Evolutionary conservation across 192 early-diverging fungal species (phyloP), one percentile per base, ranked within the genome.

Genomic region (Backusella parvicylindrica): DNA sequence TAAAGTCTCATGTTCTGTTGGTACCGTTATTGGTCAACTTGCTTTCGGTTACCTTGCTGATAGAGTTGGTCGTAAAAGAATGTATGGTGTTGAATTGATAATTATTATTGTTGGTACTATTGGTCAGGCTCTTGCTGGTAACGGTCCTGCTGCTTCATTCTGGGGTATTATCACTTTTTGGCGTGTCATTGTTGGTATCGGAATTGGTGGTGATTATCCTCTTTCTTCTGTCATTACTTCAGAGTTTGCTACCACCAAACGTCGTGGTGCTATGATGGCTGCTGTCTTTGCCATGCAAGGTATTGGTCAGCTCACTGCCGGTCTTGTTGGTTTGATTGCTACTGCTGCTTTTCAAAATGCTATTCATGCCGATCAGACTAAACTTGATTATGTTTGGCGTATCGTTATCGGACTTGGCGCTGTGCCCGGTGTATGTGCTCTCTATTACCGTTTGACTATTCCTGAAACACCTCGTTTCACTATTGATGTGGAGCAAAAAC

Each of bases 131-230:
- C 86, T 97, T 74, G 86, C 91, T 73, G 91, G 88, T 28, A 86
- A 88, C 72, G 92, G 92, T 21, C 86, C 90, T 72, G 86, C 87
- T 71, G 79, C 95, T 63, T 86, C 92, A 23, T 80, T 88, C 64
- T 82, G 83, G 68, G 89, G 86, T 63, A 81, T 85, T 68, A 86
- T 97, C 21, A 86, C 95, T 73, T 88, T 92, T 68, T 97, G 96
- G 96, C 94, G 97, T 68, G 87, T 96, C 43, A 80, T 99, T 73
- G 88, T 97, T 43, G 97, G 97, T 77, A 83, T 97, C 26, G 97
- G 97, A 71, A 94, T 98, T 69, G 97, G 97, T 76, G 95, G 95
- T 66, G 97, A 98, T 79, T 98, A 98, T 82, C 97, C 97, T 18
- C 83, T 98, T 66, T 97, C 96, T 13, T 94, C 95, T 31, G 92